Base-by-base conservation (phyloP, 1,139 yeast genomes). In the Nakaseomyces uthaithaninus region DNA sequence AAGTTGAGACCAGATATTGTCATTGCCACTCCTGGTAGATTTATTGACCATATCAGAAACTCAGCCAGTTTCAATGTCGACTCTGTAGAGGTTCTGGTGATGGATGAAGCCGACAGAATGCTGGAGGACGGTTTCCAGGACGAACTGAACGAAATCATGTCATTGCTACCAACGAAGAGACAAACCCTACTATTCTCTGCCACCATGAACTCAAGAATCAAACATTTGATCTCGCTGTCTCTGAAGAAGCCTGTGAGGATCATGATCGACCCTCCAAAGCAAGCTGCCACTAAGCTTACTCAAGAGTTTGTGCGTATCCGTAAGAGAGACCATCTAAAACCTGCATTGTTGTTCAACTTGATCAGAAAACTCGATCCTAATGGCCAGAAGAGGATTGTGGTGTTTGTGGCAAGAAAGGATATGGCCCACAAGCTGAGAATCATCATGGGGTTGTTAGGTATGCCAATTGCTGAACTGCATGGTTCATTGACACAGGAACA, bases 21-120 rank as follows among this genome's bases (percentile, higher is more conserved):
- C 15, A 79, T 91, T 60, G 98, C 98, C 19, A 91, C 99, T 0
- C 95, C 95, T 1, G 95, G 95, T 70, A 76, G 99, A 68, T 81
- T 93, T 51, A 91, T 93, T 57, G 99, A 91, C 64, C 98, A 91
- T 65, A 78, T 93, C 43, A 74, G 97, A 57, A 91, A 91, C 66
- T 87, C 97, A 4, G 91, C 96, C 8, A 81, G 94, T 40, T 91
- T 91, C 64, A 77, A 80, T 38, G 94, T 89, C 38, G 97, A 91
- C 52, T 72, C 80, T 18, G 89, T 91, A 41, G 98, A 91, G 64
- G 84, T 93, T 44, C 69, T 91, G 56, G 94, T 93, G 24, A 75
- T 91, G 52, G 98, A 93, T 68, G 59, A 87, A 68, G 99, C 98
- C 43, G 99, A 93, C 70, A 78, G 99, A 68, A 91, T 91, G 98